Base-by-base conservation (phyloP, 2,329 filamentous ascomycete species). In the Penicillium sp. region DNA sequence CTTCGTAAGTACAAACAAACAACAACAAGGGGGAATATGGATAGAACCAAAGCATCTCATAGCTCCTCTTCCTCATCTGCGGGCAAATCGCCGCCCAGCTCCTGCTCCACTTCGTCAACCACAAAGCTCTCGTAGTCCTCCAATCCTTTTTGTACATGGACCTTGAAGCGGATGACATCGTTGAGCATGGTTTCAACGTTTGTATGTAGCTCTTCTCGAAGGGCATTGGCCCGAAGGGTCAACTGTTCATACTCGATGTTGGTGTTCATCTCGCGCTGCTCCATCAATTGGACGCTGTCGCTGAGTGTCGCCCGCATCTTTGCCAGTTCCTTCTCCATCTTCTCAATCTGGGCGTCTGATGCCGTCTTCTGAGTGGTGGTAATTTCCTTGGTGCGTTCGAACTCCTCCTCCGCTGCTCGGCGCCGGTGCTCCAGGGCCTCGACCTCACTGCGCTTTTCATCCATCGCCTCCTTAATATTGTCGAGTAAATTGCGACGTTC, bases 101-200 rank as follows among this genome's bases (percentile, higher is more conserved):
- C 90, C 72, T 88, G 86, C 79, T 96, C 91, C n/a, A 97, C 87
- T 78, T 98, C 94, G 65, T 96, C 91, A 2, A 91, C 89, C 6
- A 97, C 92, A 72, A 97, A 96, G 56, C 88, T 87, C 78, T 99
- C 95, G 75, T 96, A 98, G 70, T 95, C 91, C 73, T 97, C 94
- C 55, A 99, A 81, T 59, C 87, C 89, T 79, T 92, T 93, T 76
- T 99, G 95, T 53, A 99, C 83, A 71, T 98, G 93, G 64, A 99
- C 91, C 80, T 99, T 99, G 85, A 99, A 98, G 71, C 96, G 93
- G 80, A 98, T 96, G 62, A 97, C 90, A 73, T 98, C 93, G 78
- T 97, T 96, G 60, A 99, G 81, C 86, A 98, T 96, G 69, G 88
- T 89, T 79, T 97, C 95, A 69, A 97, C 91, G 75, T 97, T 93